Base-by-base conservation (phyloP, 768 basidiomycete genomes). In the Rhizopogon vulgaris region DNA sequence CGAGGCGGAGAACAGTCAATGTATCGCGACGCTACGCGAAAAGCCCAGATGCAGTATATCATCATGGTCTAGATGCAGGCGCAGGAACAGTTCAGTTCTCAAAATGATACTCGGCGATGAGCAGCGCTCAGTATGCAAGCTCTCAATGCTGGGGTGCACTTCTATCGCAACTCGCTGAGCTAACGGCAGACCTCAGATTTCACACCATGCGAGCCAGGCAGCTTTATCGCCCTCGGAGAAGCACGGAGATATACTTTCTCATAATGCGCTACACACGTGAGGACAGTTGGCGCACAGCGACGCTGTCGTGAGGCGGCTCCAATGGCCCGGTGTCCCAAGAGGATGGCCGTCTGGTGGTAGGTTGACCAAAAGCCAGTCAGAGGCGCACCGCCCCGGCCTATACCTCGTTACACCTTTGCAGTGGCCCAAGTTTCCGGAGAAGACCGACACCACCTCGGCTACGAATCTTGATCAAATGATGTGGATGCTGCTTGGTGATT, bases 211-310 rank as follows among this genome's bases (percentile, higher is more conserved):
- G 76, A 80, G 54, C 60, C 72, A 1, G 59, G 64, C 9, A 65
- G 73, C 1, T 72, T 79, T 1, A 66, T 79, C 45, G 71, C 73
- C 2, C 68, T 90, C 25, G 80, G 74, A 83, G 22, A 79, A 77
- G 42, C 84, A 69, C 82, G 45, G 75, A 83, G 56, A 83, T 91
- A 12, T 92, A 88, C 62, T 92, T 85, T 67, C 81, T 90, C n/a
- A 84, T 87, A 6, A 78, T 90, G 78, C 84, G 87, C 2, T 75
- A 78, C 56, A 72, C 75, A 1, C 73, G 72, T 28, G 76, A 79
- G 54, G 87, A 91, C 62, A 22, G 22, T 22, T 22, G 22, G 22
- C 22, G 22, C 22, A 22, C 22, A 3, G 22, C 22, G 22, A 22
- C 22, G 22, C 22, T 3, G 22, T 22, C 2, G 22, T 22, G 22